Conservation (phyloP, 345 rosid genomes). For the Physaria fendleri region DNA sequence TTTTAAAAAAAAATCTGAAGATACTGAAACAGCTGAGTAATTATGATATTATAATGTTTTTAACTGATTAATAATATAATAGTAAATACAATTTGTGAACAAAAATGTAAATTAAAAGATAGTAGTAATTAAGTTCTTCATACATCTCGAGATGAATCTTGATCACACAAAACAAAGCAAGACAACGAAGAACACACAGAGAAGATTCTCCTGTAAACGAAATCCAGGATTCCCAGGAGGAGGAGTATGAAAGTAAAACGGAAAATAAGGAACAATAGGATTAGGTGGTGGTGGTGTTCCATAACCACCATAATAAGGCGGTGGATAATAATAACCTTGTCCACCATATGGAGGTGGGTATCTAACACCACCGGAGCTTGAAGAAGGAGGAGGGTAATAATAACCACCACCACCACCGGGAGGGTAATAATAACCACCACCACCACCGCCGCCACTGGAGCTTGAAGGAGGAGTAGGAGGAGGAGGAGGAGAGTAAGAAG, state of each 20-base stretch:
- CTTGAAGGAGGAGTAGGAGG: constrained; percentile 62
- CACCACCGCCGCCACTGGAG: constrained; percentile 35
- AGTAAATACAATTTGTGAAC: constrained; percentile 18
- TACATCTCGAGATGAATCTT: not conserved
- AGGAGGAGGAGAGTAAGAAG: constrained; percentile 48
- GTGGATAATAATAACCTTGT: constrained; percentile 48
- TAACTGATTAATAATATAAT: not conserved
- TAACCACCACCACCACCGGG: constrained; percentile 33
- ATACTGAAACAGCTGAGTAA: not conserved
- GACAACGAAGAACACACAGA: constrained; percentile 8
- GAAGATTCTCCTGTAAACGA: not conserved
- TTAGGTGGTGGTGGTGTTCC: constrained; percentile 83
- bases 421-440: constrained; percentile 41
- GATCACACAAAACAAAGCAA: constrained; percentile 29
- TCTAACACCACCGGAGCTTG: constrained; percentile 38
- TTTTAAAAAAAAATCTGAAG: too few relatives aligned
- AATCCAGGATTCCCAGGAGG: constrained; percentile 39
- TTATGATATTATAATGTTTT: not conserved
- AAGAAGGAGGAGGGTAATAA: constrained; percentile 66
- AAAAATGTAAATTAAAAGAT: not conserved
- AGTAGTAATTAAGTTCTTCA: not conserved
- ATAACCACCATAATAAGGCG: constrained; percentile 42
- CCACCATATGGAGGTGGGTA: constrained; percentile 58
- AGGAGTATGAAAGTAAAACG: constrained; percentile 68
- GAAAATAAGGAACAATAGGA: constrained; percentile 98